These are phyloP conservation scores for Suhomyces bokatorum DNA, from an alignment of 1,139 yeast genomes.

Conservation along the genomic window DNA sequence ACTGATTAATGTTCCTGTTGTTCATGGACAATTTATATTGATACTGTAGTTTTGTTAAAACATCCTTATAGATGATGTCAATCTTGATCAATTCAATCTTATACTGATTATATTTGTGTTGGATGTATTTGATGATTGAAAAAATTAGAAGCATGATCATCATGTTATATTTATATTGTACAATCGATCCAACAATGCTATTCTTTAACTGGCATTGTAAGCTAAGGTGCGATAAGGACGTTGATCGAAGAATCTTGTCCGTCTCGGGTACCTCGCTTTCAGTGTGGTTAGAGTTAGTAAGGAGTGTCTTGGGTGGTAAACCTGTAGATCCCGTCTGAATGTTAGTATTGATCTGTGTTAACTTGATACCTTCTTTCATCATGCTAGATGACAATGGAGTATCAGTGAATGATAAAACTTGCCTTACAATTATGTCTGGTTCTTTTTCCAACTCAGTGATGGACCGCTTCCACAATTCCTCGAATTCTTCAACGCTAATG, in stretches of 20 bases:
- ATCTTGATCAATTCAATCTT: conserved; percentile 32
- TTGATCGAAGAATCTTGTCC: conserved; percentile 65
- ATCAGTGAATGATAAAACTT: conserved; percentile 42
- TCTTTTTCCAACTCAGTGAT: conserved; percentile 63
- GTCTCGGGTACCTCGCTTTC: conserved; percentile 31
- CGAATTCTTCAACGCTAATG: conserved; percentile 71
- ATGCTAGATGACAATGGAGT: neutral
- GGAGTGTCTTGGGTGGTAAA: conserved; percentile 25
- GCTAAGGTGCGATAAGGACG: conserved; percentile 66
- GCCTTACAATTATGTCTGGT: conserved; percentile 85
- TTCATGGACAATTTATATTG: conserved; percentile 38
- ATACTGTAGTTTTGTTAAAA: conserved; percentile 45
- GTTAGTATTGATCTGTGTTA: conserved; percentile 20
- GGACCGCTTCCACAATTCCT: conserved; percentile 76
- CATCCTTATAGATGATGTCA: conserved; percentile 42
- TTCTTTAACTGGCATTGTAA: conserved; percentile 60
- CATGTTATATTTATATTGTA: conserved; percentile 43
- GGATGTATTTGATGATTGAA: conserved; percentile 24
- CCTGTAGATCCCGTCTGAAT: conserved; percentile 34
- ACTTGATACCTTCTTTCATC: neutral
- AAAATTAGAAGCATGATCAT: conserved; percentile 25
- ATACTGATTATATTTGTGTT: conserved; percentile 36
- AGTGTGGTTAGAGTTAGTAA: conserved; percentile 35
- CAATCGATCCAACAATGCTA: conserved; percentile 51
- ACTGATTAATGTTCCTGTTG: conserved; percentile 39